Base-by-base conservation (phyloP, 768 basidiomycete genomes). In the Tubosaeta brunneosetosa region DNA sequence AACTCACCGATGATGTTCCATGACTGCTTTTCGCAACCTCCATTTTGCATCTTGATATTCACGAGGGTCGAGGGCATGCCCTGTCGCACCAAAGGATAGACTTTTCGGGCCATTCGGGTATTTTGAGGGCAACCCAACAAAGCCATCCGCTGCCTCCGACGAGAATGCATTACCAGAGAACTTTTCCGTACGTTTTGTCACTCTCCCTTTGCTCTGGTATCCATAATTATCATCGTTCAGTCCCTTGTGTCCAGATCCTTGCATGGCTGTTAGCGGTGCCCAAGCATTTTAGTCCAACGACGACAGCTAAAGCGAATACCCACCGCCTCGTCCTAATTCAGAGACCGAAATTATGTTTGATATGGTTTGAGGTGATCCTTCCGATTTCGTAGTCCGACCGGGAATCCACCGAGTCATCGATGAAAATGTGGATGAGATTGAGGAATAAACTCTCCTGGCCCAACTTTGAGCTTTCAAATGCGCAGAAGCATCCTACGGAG, bases 11-110 rank as follows among this genome's bases (percentile, higher is more conserved):
- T 98, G 95, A 65, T 86, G 86, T 62, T 95, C 92, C 46, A 85
- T 60, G 0, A 89, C 77, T 2, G 95, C 97, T 55, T 82, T 84
- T 67, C 89, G 89, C 42, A 99, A 75, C 62, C 82, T 84, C 66
- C 83, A 84, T 71, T 88, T 91, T n/a, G 94, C 94, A 37, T 82
- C 74, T 37, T 82, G 74, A 69, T 97, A 99, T 50, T 86, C 82
- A 42, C 87, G 88, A 0, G 90, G 91, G 60, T 86, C 81, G 31
- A 71, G 76, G 10, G 59, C 48, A 26, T 51, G 37, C 17, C 32
- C 48, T 31, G 37, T 46, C 34, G 8, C 45, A 40, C 37, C 37
- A 9, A 13, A n/a, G 0, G 41, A 32, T 16, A 17, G 10, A 10
- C 19, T 27, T 51, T 44, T 40, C 25, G 26, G n/a, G 14, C 26